Conservation (phyloP, 75 land plant genomes). For the Pinus taeda region DNA sequence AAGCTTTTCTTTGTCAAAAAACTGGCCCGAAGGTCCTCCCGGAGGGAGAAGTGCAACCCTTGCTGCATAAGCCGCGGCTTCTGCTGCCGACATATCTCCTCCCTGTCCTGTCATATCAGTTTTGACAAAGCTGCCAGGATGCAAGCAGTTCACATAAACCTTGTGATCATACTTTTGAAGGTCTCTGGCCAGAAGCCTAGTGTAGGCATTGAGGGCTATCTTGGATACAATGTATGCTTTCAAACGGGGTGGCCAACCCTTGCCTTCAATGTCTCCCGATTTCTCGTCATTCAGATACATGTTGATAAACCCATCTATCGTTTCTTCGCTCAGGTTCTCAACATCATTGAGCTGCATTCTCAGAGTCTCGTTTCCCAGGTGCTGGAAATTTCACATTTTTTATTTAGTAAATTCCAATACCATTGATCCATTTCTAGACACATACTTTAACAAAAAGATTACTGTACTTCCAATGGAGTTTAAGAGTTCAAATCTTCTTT, state of each 20-base stretch:
- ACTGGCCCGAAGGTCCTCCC: too few relatives aligned
- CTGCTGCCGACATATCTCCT: conserved; percentile 5
- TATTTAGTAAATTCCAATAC: too few relatives aligned
- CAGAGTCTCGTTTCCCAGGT: conserved; percentile 2
- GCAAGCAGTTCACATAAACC: conserved; percentile 22
- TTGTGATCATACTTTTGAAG: background rate
- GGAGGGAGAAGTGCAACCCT: background rate
- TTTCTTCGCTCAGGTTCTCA: conserved; percentile 10
- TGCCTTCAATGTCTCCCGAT: conserved; percentile 4
- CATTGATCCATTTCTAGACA: too few relatives aligned
- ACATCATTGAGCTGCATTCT: conserved; percentile 13
- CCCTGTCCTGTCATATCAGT: conserved; percentile 13
- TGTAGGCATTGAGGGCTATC: conserved; percentile 28
- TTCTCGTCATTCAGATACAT: conserved; percentile 16
- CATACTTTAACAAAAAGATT: too few relatives aligned
- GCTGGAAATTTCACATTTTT: background rate
- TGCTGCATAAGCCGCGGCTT: background rate
- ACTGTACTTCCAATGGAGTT: too few relatives aligned
- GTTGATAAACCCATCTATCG: conserved; percentile 15
- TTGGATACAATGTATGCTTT: conserved; percentile 19
- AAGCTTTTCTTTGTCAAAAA: too few relatives aligned
- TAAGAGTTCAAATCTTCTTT: too few relatives aligned
- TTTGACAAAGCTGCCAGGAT: conserved; percentile 23
- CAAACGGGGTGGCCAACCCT: conserved; percentile 19
- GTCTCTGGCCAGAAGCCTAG: conserved; percentile 17